Conservation (phyloP, 108 stramenopile species). For the Schizochytrium sp. region DNA sequence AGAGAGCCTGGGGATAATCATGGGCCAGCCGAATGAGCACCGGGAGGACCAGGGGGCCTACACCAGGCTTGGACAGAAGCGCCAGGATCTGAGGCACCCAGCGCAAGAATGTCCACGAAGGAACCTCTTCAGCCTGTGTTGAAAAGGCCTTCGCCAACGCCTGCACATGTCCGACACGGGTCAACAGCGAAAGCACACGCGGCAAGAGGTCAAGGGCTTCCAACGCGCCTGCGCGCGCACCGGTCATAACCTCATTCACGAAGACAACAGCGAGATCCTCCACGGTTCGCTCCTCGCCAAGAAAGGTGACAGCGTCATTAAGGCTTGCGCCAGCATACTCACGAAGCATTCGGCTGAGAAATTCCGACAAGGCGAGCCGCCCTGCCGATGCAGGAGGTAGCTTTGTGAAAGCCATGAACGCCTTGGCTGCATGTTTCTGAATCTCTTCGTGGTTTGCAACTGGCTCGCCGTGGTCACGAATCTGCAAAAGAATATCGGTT, state of each 20-base stretch:
- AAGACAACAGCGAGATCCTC: background rate
- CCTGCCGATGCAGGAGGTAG: background rate
- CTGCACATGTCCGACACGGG: background rate
- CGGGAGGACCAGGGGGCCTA: slow-evolving; percentile 22
- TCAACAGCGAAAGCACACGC: background rate
- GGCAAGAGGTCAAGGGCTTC: background rate
- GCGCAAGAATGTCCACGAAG: slow-evolving; percentile 38
- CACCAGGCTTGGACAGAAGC: slow-evolving; percentile 28
- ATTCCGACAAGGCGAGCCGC: background rate
- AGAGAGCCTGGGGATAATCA: slow-evolving; percentile 41
- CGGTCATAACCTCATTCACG: background rate
- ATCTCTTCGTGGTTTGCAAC: background rate
- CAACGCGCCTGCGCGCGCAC: background rate
- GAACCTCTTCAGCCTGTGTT: background rate
- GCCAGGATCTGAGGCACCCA: slow-evolving; percentile 40
- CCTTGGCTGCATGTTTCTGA: background rate
- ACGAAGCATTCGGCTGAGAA: background rate
- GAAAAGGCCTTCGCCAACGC: slow-evolving; percentile 22
- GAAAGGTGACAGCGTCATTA: background rate
- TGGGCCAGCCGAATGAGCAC: slow-evolving; percentile 35
- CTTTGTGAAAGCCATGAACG: background rate
- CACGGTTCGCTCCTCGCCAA: background rate
- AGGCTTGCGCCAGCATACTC: background rate
- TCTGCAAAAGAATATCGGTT: background rate
- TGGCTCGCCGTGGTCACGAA: background rate